Base-by-base conservation (phyloP, 306 rosid species). In the Myrica gale region DNA sequence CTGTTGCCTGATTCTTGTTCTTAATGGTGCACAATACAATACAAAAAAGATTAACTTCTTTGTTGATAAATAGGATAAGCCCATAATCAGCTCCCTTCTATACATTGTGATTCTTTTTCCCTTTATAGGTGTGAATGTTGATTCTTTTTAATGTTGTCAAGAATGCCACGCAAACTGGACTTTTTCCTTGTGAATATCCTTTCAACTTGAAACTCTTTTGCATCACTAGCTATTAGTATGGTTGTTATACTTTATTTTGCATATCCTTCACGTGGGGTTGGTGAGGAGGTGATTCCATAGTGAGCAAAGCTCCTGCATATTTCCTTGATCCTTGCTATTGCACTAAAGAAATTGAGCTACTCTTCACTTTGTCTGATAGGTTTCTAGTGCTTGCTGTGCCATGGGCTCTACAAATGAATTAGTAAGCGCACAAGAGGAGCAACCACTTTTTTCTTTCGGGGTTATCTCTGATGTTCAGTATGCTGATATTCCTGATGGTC, bases 391-490 rank as follows among this genome's bases (percentile, higher is more conserved):
- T 26, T 80, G 71, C 83, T 68, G 74, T 74, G 32, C 23, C 6
- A 92, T 94, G 98, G 90, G 89, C 69, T 51, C 89, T 76, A 44
- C 83, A 62, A 83, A 69, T 48, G 87, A 83, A 21, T 39, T 73
- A 17, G 32, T 58, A 23, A 71, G 46, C 73, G 41, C 77, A 57
- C 73, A 67, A n/a, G 87, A 81, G 73, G 90, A 81, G 71, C 78
- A 74, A 1, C 92, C 99, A 63, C 82, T 89, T 53, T 92, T 90
- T 78, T 90, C 97, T 39, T 95, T 95, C 68, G 97, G 97, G 48
- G 85, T 95, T 69, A 95, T 92, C 69, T 81, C 99, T 0, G 99
- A 95, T 68, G 97, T 95, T 71, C 99, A 95, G 68, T 85, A 89
- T 77, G 90, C 96, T 74, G 96, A 95, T 80, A 90, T 92, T 79